Evolutionary conservation across 1,284 basidiomycete species (phyloP), one percentile per base, ranked within the genome.

Genomic region (Chiua sp.): DNA sequence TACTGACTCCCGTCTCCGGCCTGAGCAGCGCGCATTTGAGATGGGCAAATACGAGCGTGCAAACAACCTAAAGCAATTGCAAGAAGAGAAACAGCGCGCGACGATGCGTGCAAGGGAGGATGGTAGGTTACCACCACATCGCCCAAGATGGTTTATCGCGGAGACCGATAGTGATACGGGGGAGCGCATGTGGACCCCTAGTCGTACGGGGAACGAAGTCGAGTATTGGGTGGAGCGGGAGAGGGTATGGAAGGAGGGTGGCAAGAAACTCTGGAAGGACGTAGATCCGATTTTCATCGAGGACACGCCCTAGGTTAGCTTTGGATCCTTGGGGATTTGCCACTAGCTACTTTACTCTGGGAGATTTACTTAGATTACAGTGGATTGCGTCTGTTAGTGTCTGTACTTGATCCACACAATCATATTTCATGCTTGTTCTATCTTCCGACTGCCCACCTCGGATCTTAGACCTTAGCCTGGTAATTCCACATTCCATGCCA

Each of bases 11-110:
- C 87, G 97, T 2, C 77, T 98, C 50, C 87, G 97, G 1, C 96
- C 96, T 0, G 97, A 99, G 73, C 94, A 98, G 75, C 84, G 94
- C 32, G 95, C 96, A n/a, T 98, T 98, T 69, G 96, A 98, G 81
- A 77, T 87, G 65, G 96, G 95, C n/a, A 82, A 86, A 71, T 98
- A 96, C 70, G 96, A 98, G 67, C 80, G 86, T 39, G 97, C 97
- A 51, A 98, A 98, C 74, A 85, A 84, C 57, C 80, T 98, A 65
- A 98, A 99, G 80, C 81, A 83, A 28, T 80, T 80, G 61, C 93
- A 98, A 70, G 97, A 98, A 73, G 94, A 98, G 64, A 86, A 84
- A 69, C 97, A 99, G 78, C 84, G 97, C 2, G 80, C 79, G 57
- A 96, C 90, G 10, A 80, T 96, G 57, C 83, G 82, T 57, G 86